A percentile compares a stretch with the other conserved stretches of the same genome.
phyloP scores from a whole-genome alignment of 2,329 filamentous ascomycete genomes.

The Hypoxylon sp. region DNA sequence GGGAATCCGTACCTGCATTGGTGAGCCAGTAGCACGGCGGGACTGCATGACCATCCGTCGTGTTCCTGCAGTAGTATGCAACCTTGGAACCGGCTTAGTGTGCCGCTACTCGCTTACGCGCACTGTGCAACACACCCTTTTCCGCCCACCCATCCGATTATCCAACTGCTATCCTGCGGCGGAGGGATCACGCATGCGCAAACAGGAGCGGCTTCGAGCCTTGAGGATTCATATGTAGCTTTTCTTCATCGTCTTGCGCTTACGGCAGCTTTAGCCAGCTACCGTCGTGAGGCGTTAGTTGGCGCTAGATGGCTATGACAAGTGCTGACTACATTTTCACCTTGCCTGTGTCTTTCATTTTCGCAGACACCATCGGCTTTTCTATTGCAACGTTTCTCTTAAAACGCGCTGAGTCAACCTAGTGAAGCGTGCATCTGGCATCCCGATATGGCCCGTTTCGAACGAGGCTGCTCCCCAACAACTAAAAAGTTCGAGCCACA shows the following conservation, averaged over 20 bases:
- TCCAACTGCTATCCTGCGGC: constrained; percentile 11
- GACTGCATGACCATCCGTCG: constrained; percentile 43
- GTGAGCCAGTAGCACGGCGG: constrained; percentile 41
- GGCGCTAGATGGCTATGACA: constrained; percentile 7
- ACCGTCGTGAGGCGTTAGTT: neutral
- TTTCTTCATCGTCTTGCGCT: constrained; percentile 15
- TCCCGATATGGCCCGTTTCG: constrained; percentile 10
- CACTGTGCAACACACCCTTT: constrained; percentile 36
- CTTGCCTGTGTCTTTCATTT: neutral
- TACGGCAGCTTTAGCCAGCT: constrained; percentile 5
- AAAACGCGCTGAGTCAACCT: constrained; percentile 5
- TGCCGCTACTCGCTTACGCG: constrained; percentile 22
- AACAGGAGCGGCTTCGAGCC: constrained; percentile 6
- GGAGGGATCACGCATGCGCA: constrained; percentile 16
- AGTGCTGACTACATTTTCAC: constrained; percentile 4
- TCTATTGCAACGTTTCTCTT: constrained; percentile 15
- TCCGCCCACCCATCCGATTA: constrained; percentile 7
- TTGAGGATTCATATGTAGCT: constrained; percentile 9
- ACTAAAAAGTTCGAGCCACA: constrained; percentile 26
- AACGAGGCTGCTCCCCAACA: constrained; percentile 24
- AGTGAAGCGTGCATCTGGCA: constrained; percentile 16
- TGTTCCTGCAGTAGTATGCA: constrained; percentile 48
- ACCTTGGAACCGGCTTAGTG: constrained; percentile 39
- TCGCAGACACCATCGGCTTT: neutral
- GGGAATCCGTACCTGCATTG: constrained; percentile 44